Conservation (phyloP, 2,329 filamentous ascomycete genomes). For the Didymella sp. region DNA sequence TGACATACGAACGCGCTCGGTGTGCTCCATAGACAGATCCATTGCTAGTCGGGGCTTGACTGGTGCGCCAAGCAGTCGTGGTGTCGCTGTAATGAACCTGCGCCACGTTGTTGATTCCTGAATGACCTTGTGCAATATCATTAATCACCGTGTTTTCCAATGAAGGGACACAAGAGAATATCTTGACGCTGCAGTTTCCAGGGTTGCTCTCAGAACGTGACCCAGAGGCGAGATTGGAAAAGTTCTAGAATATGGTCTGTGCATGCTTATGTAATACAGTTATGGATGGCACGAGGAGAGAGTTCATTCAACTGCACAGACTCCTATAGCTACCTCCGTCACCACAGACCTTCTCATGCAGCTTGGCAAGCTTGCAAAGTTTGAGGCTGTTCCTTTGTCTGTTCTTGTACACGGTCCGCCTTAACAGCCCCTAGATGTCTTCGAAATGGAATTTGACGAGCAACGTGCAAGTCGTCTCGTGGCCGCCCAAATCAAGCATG, state of each 20-base stretch:
- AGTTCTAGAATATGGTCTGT: not conserved
- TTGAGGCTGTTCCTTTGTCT: not conserved
- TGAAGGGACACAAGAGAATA: not conserved
- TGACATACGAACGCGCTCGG: conserved; percentile 46
- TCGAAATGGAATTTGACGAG: conserved; percentile 66
- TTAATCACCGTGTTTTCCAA: not conserved
- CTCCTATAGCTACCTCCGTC: not conserved
- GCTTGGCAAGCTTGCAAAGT: conserved; percentile 1
- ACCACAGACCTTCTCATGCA: not conserved
- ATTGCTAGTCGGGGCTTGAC: conserved; percentile 21
- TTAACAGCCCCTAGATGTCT: conserved; percentile 21
- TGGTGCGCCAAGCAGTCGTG: not conserved
- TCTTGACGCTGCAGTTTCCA: not conserved
- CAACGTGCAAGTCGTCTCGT: conserved; percentile 68
- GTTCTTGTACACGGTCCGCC: not conserved
- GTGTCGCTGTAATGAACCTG: conserved; percentile 3
- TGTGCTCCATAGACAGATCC: conserved; percentile 35
- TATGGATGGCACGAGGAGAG: not conserved
- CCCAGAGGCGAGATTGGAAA: not conserved
- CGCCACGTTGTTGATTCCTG: not conserved
- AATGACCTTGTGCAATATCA: not conserved
- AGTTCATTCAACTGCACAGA: not conserved
- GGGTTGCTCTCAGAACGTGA: too few species aligned
- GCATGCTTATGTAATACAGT: too few species aligned
- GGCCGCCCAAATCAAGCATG: conserved; percentile 69